A percentile compares a stretch with the other conserved stretches of the same genome.
Evolutionary conservation across 768 basidiomycete species (phyloP).

Genomic region (Nevesoporus exiguus): DNA sequence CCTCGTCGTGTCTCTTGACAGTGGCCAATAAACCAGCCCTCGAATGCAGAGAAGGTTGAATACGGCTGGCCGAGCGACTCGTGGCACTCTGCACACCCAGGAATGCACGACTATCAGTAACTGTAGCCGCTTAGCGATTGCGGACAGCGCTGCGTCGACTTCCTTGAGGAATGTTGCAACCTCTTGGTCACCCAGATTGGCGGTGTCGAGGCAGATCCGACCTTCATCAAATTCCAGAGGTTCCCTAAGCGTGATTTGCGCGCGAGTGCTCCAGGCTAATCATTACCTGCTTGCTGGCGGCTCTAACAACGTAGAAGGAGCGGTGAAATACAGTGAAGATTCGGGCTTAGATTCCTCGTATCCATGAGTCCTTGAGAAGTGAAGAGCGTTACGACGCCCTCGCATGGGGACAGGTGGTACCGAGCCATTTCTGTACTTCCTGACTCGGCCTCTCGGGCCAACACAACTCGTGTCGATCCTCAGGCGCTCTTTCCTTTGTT

Average conservation of each 20-base stretch:
- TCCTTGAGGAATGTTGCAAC: slow-evolving; percentile 32
- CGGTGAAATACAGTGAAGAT: slow-evolving; percentile 30
- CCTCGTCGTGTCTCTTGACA: slow-evolving; percentile 25
- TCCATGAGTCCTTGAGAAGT: slow-evolving; percentile 26
- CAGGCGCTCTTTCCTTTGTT: slow-evolving; percentile 29
- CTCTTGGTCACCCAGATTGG: slow-evolving; percentile 29
- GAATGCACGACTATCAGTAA: slow-evolving; percentile 31
- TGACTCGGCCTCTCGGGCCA: slow-evolving; percentile 30
- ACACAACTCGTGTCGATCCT: slow-evolving; percentile 33
- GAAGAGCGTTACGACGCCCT: slow-evolving; percentile 28
- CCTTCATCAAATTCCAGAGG: slow-evolving; percentile 28
- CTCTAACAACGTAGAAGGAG: slow-evolving; percentile 27
- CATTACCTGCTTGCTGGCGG: slow-evolving; percentile 28
- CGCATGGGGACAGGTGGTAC: slow-evolving; percentile 31
- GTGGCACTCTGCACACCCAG: slow-evolving; percentile 26
- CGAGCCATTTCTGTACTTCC: slow-evolving; percentile 30
- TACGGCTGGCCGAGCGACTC: slow-evolving; percentile 24
- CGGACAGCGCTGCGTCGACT: slow-evolving; percentile 29
- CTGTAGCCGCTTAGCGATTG: slow-evolving; percentile 23
- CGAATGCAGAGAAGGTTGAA: slow-evolving; percentile 30
- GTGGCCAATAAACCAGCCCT: slow-evolving; percentile 31
- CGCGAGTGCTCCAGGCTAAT: slow-evolving; percentile 19
- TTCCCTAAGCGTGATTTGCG: slow-evolving; percentile 29
- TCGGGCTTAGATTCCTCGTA: slow-evolving; percentile 25
- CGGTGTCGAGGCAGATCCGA: slow-evolving; percentile 32